A percentile compares a stretch with the other conserved stretches of the same genome.
Conservation (phyloP, 257 asterid species). For the Solanum raphanifolium region DNA sequence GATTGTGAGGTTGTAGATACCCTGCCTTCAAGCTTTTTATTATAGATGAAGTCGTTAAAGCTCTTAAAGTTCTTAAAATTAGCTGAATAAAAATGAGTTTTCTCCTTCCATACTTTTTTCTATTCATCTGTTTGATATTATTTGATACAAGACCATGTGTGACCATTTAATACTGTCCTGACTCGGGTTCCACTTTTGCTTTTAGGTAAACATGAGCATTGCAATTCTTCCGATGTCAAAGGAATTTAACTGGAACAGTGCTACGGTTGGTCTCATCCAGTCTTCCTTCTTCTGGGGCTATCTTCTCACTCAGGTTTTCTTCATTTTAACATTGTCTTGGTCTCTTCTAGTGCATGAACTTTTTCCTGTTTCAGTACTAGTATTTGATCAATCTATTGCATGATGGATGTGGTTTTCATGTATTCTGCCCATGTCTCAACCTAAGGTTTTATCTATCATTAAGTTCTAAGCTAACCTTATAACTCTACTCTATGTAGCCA, state of each 20-base stretch:
- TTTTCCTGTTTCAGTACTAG: neutral
- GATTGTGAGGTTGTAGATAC: neutral
- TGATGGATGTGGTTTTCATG: neutral
- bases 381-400: neutral
- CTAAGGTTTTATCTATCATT: neutral
- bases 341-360: neutral
- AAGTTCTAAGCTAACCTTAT: neutral
- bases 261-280: constrained; percentile 96
- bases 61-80: neutral
- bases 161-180: neutral
- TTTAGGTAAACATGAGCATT: constrained; percentile 97
- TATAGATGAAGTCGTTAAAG: neutral
- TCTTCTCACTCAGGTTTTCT: constrained; percentile 82
- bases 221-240: constrained; percentile 99
- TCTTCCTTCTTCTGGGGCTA: constrained; percentile 99
- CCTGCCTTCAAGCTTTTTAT: neutral
- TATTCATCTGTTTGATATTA: neutral
- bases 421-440: neutral
- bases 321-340: constrained; percentile 2
- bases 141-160: neutral
- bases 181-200: neutral
- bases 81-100: neutral
- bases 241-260: constrained; percentile 94
- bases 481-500: neutral
- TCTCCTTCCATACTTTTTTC: neutral